Conservation (phyloP, 495 filamentous ascomycete genomes). For the Rhizodiscina lignyota region DNA sequence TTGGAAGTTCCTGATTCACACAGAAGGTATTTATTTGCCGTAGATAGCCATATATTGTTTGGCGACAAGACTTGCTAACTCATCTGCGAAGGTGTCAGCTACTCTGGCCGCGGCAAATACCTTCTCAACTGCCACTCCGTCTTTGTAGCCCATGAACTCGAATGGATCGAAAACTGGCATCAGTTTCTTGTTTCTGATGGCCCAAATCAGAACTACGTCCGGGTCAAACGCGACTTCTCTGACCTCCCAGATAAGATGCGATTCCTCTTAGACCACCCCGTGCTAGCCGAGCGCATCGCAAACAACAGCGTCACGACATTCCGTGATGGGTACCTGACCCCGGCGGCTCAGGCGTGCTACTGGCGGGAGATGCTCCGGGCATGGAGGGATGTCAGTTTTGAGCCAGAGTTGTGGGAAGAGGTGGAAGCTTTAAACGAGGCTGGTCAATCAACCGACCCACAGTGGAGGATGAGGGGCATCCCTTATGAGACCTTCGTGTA, state of each 20-base stretch:
- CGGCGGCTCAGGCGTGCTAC: slow-evolving; percentile 17
- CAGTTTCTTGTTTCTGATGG: slow-evolving; percentile 13
- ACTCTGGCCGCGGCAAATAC: slow-evolving; percentile 16
- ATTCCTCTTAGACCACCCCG: slow-evolving; percentile 4
- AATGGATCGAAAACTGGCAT: slow-evolving; percentile 10
- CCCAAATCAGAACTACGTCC: slow-evolving; percentile 13
- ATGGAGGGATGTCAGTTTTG: slow-evolving; percentile 10
- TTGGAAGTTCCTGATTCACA: slow-evolving; percentile 14
- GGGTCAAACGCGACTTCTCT: slow-evolving; percentile 13
- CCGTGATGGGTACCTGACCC: slow-evolving; percentile 17
- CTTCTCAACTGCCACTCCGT: slow-evolving; percentile 16
- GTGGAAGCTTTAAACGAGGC: neutral
- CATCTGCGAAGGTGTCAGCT: slow-evolving; percentile 4
- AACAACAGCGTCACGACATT: slow-evolving; percentile 12
- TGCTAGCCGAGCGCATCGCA: slow-evolving; percentile 8
- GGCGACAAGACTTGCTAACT: no score
- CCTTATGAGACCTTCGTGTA: slow-evolving; percentile 1
- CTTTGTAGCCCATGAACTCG: slow-evolving; percentile 8
- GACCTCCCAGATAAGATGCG: slow-evolving; percentile 12
- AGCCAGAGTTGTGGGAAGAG: slow-evolving; percentile 1
- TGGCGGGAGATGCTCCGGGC: slow-evolving; percentile 13
- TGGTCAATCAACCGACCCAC: neutral
- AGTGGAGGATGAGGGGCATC: neutral
- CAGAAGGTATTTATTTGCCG: slow-evolving; percentile 10
- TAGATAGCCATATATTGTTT: no score